A percentile compares a stretch with the other conserved stretches of the same genome.
These are phyloP conservation scores for Didymella keratinophila DNA, from an alignment of 2,329 filamentous ascomycete species.

Conservation along the genomic window DNA sequence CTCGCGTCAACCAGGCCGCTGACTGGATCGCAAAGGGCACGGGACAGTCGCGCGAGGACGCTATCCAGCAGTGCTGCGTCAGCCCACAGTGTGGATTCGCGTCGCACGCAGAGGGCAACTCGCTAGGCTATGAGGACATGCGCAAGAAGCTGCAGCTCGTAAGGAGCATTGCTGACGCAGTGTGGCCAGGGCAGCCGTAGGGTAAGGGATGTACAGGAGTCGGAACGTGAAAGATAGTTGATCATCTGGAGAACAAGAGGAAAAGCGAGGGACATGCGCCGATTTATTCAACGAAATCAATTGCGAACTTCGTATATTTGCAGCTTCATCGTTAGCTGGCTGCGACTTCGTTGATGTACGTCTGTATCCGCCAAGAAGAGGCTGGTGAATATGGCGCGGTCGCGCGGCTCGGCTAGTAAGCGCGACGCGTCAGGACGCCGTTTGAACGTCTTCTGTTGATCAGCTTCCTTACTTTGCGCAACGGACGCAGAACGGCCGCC, in stretches of 20 bases:
- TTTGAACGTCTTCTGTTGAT: background rate
- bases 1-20: conserved; percentile 60
- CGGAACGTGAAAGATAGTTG: background rate
- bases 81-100: conserved; percentile 58
- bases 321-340: background rate
- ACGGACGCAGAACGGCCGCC: background rate
- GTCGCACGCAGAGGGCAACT: conserved; percentile 76
- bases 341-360: background rate
- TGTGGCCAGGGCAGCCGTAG: conserved; percentile 68
- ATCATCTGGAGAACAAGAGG: background rate
- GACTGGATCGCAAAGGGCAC: conserved; percentile 74
- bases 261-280: background rate
- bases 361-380: background rate
- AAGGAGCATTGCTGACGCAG: conserved; percentile 73
- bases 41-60: conserved; percentile 69
- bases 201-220: conserved; percentile 31
- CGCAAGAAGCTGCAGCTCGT: conserved; percentile 76
- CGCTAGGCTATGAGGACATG: conserved; percentile 73
- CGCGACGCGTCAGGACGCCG: background rate
- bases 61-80: conserved; percentile 67
- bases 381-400: background rate
- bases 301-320: background rate
- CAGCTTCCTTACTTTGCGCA: background rate
- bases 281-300: background rate
- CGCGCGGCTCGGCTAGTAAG: background rate